Evolutionary conservation across 768 basidiomycete species (phyloP), one percentile per base, ranked within the genome.

Genomic region (Termitomyces sp.): DNA sequence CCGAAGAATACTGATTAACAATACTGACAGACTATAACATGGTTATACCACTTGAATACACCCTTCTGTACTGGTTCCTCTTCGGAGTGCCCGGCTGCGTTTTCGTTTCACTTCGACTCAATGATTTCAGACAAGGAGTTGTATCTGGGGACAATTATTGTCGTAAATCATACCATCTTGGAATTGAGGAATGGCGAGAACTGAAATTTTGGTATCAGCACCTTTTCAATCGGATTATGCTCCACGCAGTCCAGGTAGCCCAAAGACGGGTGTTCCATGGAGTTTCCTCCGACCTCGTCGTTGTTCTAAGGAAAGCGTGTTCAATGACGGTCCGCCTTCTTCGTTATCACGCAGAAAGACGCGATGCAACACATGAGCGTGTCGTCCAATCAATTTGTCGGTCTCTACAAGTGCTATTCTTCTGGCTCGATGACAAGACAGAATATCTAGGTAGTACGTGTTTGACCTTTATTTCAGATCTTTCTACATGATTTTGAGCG

Each of bases 21-120:
- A 52, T 14, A 10, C 15, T 31, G 14, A 36, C 57, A 87, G 87
- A 84, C 82, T 12, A 73, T 78, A 37, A 75, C 76, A 29, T 89
- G 85, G 81, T 72, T 89, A 50, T 77, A 73, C 62, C 79, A 83
- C 65, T 63, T 78, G 15, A 71, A 77, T 32, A 51, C 60, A 14
- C 67, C 67, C 4, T 63, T 66, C 38, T 60, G 57, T n/a, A 38
- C 50, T n/a, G 42, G 25, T 31, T 38, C 55, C 17, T n/a, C 48
- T 6, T 12, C n/a, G 32, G 42, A 65, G 50, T 58, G 59, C 40
- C 46, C 54, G 32, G n/a, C 57, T 49, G 31, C 49, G 47, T 17
- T 59, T 17, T 25, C 53, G 11, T 52, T 51, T 11, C 14, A 46
- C 15, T 29, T 66, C 4, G 52, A 54, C 31, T 49, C 40, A 31